Evolutionary conservation across 2,329 filamentous ascomycete species (phyloP), one percentile per base, ranked within the genome.

Genomic region (Thermoascus crustaceus): DNA sequence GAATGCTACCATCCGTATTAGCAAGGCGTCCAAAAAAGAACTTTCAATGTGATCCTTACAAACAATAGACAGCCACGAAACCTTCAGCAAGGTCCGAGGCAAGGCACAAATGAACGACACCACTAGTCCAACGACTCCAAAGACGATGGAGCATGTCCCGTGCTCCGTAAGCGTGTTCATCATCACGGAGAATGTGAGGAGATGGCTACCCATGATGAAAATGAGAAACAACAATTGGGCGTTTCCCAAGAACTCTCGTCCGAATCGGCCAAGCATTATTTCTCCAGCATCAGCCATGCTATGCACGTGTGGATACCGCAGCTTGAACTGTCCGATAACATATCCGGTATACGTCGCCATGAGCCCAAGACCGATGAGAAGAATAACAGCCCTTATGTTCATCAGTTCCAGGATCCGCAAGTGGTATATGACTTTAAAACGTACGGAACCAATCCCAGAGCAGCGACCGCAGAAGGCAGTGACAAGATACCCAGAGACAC

Each of bases 201-300:
- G 67, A 58, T 86, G 82, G n/a, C 78, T 81, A 21, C 73, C 78
- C 58, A 81, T 78, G 47, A 82, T 72, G 60, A 85, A 82, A 37
- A 80, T 61, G 24, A 85, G 64, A 56, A 83, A 76, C 11, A 84
- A 57, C 7, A 72, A 62, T 47, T 81, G 78, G 43, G 73, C 77
- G 43, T 65, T 58, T 16, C 77, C 78, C 29, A 82, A 63, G 20
- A 85, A 44, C 53, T 82, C 76, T 42, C 76, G 73, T 1, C 77
- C 78, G 24, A 73, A 62, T 11, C 59, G 63, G 6, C 82, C 82
- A 39, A 68, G 66, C 32, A 85, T 63, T 31, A 84, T 64, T 29
- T 71, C 64, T 2, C 78, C 80, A 9, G 77, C 80, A 48, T 85
- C 81, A 14, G 78, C 76, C 53, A 84, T 82, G 48, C 75, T 78